Conservation (phyloP, 257 asterid genomes). For the Solanum commersonii region DNA sequence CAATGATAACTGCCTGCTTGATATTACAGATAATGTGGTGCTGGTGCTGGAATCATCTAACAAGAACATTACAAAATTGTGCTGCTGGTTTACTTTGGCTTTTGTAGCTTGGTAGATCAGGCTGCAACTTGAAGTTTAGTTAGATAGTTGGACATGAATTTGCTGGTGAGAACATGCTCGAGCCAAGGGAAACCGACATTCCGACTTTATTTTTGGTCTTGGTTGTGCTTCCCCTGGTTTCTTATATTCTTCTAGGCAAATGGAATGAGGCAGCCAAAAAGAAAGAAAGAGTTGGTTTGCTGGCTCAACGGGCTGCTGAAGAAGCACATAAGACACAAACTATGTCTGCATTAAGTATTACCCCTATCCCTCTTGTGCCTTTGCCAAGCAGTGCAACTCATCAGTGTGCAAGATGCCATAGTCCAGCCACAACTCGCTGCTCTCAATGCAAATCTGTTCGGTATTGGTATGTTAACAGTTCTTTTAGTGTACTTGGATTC, state of each 20-base stretch:
- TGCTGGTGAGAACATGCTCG: slow-evolving; percentile 70
- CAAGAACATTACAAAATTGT: background rate
- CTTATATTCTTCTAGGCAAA: slow-evolving; percentile 64
- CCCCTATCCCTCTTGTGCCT: slow-evolving; percentile 16
- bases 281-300: slow-evolving; percentile 39
- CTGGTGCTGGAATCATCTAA: background rate
- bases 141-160: slow-evolving; percentile 50
- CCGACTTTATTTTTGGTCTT: slow-evolving; percentile 53
- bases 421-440: slow-evolving; percentile 71
- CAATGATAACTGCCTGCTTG: background rate
- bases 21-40: background rate
- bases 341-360: slow-evolving; percentile 39
- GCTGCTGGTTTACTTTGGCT: background rate
- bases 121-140: slow-evolving; percentile 12
- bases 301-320: slow-evolving; percentile 47
- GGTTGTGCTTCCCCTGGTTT: slow-evolving; percentile 68
- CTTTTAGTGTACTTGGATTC: background rate
- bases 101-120: slow-evolving; percentile 21
- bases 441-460: slow-evolving; percentile 72
- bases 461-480: slow-evolving; percentile 51
- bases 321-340: slow-evolving; percentile 32
- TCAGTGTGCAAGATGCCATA: slow-evolving; percentile 61
- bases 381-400: slow-evolving; percentile 37
- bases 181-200: slow-evolving; percentile 69
- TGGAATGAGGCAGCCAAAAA: slow-evolving; percentile 55